Evolutionary conservation across 208 protist genomes (phyloP), one percentile per base, ranked within the genome.

Genomic region (Herpetomonas muscarum): DNA sequence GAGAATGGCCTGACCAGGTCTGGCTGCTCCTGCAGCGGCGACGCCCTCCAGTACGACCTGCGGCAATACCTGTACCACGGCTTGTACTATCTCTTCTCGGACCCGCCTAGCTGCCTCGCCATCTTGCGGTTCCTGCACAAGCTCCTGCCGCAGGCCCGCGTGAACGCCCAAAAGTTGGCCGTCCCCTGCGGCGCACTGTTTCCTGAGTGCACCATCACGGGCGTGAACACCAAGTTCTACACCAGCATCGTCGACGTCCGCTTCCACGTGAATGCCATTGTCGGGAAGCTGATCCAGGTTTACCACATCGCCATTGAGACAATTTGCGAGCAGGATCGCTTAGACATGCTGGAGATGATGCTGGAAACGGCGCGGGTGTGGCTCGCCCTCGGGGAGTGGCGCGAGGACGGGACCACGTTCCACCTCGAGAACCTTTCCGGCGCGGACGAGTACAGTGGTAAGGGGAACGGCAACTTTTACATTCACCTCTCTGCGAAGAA

Each of bases 351-450:
- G 29, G 85, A 96, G 72, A 58, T 96, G 28, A 85, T 92, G 76
- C 55, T 96, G 55, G 85, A 96, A 66, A 92, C 86, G 48, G 80
- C 79, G 48, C 75, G 89, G 19, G 78, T 96, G 36, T 96, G 89
- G 86, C 79, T 76, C 25, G 68, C 87, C 53, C 69, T 92, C 26
- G 89, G 89, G 29, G 81, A 93, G 61, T 96, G 89, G 86, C 70
- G 77, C 26, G 76, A 96, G 39, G 73, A 72, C 47, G 67, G 76
- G 39, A 88, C 64, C 15, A 58, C 77, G 26, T 96, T 96, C 61
- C 75, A 81, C 42, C 57, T 96, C 7, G 85, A 96, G 55, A 92
- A 91, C 70, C 86, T 93, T 31, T 77, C 74, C 12, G 86, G 89
- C 12, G 69, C 80, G 6, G 89, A 96, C 67, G 74, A 87, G 62